Evolutionary conservation across 2,329 filamentous ascomycete genomes (phyloP), one percentile per base, ranked within the genome.

Genomic region (Arachnomyces sp.): DNA sequence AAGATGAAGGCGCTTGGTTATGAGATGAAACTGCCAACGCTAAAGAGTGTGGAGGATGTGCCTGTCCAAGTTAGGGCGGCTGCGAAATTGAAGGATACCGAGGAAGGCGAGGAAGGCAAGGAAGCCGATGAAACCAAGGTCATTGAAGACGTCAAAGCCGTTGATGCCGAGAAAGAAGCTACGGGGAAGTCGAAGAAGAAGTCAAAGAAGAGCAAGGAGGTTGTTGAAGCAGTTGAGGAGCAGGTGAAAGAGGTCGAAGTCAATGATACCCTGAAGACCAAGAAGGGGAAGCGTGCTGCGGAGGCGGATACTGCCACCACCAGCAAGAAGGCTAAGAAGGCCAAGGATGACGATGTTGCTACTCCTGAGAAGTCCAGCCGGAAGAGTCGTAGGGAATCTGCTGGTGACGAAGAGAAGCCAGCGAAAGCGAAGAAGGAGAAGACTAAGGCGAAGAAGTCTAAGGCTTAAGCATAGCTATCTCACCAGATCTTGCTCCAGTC

Each of bases 1-100:
- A 84, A 84, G 67, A 68, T 95, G 49, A 81, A 85, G 72, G 79
- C 74, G 31, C 64, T 93, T 44, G 90, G 84, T 7, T 96, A 98
- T 63, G 81, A 92, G 45, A 89, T 87, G 55, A 76, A 85, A 38
- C 74, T 77, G 15, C 86, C 87, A 0, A 67, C 72, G 49, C 65
- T 94, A 50, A 93, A 85, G 70, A 63, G 64, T 28, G 74, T 79
- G 5, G 70, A 74, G 16, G 66, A 67, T 34, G 68, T 79, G 36
- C 64, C 70, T 14, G 60, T 68, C 42, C 67, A 65, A 45, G 55
- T 58, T 25, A 45, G 53, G 30, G 34, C 52, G 46, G 50, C n/a
- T n/a, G n/a, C 59, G 51, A 52, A 56, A 15, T 47, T 63, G 29
- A 61, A 65, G 40, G 54, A 51, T 25, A 45, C 57, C 16, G 57